Percentiles rank a stretch among this genome's conserved stretches.
Conservation (phyloP, 139 green algal genomes). For the Mesostigma viride region DNA sequence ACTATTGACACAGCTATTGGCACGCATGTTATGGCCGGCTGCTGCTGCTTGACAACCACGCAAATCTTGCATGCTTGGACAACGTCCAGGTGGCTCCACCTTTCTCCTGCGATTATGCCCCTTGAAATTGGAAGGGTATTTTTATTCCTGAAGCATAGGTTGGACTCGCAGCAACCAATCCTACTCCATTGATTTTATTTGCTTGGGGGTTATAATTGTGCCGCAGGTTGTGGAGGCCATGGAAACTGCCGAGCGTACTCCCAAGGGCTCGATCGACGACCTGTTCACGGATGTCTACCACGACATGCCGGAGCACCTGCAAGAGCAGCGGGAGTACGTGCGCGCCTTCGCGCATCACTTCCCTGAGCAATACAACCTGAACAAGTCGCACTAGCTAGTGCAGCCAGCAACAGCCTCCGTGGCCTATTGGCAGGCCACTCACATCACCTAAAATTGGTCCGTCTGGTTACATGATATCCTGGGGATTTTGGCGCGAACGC, state of each 20-base stretch:
- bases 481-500: no score
- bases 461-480: no score
- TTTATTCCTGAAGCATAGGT: background rate
- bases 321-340: slow-evolving; percentile 18
- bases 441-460: no score
- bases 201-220: background rate
- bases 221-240: slow-evolving; percentile 22
- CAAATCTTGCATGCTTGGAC: background rate
- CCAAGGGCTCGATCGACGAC: slow-evolving; percentile 17
- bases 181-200: background rate
- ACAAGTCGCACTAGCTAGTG: background rate
- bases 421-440: no score
- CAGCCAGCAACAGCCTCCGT: no score
- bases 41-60: background rate
- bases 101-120: background rate
- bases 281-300: slow-evolving; percentile 31
- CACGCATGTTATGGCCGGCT: background rate
- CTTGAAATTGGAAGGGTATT: background rate
- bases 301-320: slow-evolving; percentile 13
- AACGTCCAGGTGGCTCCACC: background rate
- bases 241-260: slow-evolving; percentile 17
- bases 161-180: background rate
- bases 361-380: slow-evolving; percentile 6
- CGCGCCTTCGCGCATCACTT: background rate
- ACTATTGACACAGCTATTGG: no score